Conservation (phyloP, 2,329 filamentous ascomycete species). For the Talaromyces sp. region DNA sequence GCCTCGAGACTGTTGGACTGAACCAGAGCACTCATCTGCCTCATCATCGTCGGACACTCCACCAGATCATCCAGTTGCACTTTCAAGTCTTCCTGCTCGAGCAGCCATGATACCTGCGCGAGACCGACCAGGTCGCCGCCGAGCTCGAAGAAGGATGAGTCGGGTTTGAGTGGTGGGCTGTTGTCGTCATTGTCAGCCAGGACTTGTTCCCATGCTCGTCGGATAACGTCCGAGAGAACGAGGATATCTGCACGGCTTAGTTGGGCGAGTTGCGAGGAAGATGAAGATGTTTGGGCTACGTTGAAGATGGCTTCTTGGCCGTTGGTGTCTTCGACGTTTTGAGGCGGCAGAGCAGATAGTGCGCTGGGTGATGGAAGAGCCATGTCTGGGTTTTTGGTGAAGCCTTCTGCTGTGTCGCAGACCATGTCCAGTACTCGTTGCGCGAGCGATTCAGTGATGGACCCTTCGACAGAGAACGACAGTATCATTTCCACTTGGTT, state of each 20-base stretch:
- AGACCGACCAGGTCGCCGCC: conserved; percentile 39
- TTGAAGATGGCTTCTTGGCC: background rate
- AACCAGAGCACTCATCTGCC: conserved; percentile 35
- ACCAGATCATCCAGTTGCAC: conserved; percentile 37
- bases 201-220: conserved; percentile 36
- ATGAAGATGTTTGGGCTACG: conserved; percentile 15
- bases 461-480: conserved; percentile 33
- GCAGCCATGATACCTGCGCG: conserved; percentile 36
- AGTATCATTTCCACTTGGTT: conserved; percentile 31
- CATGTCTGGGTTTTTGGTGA: conserved; percentile 31
- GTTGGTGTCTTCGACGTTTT: conserved; percentile 24
- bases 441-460: conserved; percentile 28
- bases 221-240: conserved; percentile 35
- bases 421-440: conserved; percentile 35
- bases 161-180: conserved; percentile 27
- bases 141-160: conserved; percentile 38
- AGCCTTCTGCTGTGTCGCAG: conserved; percentile 31
- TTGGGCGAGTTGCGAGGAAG: conserved; percentile 31
- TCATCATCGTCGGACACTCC: conserved; percentile 36
- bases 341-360: conserved; percentile 26
- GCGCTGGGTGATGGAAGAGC: conserved; percentile 28
- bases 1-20: conserved; percentile 5
- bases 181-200: conserved; percentile 22
- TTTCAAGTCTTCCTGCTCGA: conserved; percentile 36
- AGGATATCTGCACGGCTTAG: conserved; percentile 34